Percentiles rank a stretch among this genome's conserved stretches.
These are phyloP conservation scores for Bothriochloa decipiens DNA, from an alignment of 176 grass and related monocot genomes.

Conservation along the genomic window DNA sequence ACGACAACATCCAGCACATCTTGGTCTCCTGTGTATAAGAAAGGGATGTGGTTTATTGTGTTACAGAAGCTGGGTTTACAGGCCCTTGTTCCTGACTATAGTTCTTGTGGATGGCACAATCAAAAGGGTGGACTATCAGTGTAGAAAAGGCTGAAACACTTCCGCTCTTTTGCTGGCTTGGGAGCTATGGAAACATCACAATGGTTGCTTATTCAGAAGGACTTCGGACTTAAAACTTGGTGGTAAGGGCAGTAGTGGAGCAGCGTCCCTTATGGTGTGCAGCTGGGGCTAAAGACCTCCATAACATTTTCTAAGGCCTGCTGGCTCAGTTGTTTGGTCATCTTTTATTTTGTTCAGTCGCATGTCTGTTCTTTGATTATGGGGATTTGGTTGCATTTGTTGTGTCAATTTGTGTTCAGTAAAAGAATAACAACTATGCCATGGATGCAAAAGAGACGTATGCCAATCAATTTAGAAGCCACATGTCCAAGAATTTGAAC, in stretches of 20 bases:
- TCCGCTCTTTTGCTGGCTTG: background rate
- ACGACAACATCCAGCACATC: background rate
- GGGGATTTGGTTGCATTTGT: background rate
- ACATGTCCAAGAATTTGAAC: slow-evolving; percentile 11
- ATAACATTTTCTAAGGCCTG: background rate
- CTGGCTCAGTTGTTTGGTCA: background rate
- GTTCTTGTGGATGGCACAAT: background rate
- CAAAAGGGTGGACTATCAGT: background rate
- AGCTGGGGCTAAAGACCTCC: background rate
- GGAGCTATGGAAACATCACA: background rate
- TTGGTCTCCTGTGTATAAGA: background rate
- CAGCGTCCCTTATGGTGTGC: background rate
- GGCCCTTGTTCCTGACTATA: background rate
- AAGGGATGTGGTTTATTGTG: background rate
- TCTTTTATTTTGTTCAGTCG: background rate
- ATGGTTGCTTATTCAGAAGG: background rate
- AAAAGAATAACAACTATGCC: background rate
- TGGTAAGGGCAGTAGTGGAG: slow-evolving; percentile 9
- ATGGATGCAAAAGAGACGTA: slow-evolving; percentile 9
- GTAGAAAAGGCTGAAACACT: background rate
- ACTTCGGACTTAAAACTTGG: background rate
- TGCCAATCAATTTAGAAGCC: slow-evolving; percentile 29
- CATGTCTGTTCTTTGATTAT: background rate
- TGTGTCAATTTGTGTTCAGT: background rate
- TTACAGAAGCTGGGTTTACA: background rate